These are phyloP conservation scores for Ophiostoma perfectum DNA, from an alignment of 2,329 filamentous ascomycete genomes.

Conservation along the genomic window DNA sequence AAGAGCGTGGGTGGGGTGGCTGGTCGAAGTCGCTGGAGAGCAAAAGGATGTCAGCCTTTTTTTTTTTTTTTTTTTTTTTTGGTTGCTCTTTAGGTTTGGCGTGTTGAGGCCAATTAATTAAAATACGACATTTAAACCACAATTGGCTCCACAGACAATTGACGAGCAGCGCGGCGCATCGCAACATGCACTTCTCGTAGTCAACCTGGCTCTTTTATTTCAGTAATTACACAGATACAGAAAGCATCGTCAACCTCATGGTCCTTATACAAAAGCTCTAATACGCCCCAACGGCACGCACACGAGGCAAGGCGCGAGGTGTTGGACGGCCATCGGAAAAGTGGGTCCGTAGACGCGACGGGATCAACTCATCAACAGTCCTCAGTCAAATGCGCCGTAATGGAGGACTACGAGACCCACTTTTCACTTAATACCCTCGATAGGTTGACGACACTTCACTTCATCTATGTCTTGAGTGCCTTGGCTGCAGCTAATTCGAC, in stretches of 20 bases:
- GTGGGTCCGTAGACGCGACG: slow-evolving; percentile 1
- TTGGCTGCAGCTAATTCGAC: not conserved
- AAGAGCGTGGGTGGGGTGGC: not conserved
- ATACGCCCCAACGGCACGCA: too few relatives aligned
- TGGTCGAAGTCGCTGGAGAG: not conserved
- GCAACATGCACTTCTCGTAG: too few relatives aligned
- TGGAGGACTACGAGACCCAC: not conserved
- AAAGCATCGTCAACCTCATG: too few relatives aligned
- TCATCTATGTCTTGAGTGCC: not conserved
- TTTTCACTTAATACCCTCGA: slow-evolving; percentile 6
- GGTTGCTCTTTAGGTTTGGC: not conserved
- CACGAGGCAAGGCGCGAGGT: too few relatives aligned
- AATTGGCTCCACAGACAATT: too few relatives aligned
- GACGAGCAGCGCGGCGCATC: too few relatives aligned
- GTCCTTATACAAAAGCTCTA: too few relatives aligned
- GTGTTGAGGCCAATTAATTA: too few relatives aligned
- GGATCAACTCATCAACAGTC: too few relatives aligned
- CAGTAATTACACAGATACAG: too few relatives aligned
- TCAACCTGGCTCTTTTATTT: too few relatives aligned
- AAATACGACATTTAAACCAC: too few relatives aligned
- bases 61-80: slow-evolving; percentile 8
- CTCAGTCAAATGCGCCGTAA: not conserved
- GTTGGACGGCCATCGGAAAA: not conserved
- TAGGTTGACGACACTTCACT: not conserved
- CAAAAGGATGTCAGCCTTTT: not conserved